These are phyloP conservation scores for Evernia prunastri DNA, from an alignment of 495 filamentous ascomycete species.

Conservation along the genomic window DNA sequence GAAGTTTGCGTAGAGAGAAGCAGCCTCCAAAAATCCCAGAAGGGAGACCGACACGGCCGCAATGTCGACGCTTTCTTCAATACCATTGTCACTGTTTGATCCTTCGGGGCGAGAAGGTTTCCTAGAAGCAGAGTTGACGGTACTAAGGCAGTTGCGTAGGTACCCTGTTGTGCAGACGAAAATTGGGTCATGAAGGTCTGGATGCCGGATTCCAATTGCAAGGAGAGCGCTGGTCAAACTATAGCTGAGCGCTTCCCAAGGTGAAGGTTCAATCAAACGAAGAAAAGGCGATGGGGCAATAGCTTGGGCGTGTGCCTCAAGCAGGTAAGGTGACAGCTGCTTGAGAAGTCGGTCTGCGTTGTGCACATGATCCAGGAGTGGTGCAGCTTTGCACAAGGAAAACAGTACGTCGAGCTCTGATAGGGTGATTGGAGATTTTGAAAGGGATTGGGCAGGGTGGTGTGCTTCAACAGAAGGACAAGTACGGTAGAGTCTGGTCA, in stretches of 20 bases:
- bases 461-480: slow-evolving; percentile 34
- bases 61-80: slow-evolving; percentile 59
- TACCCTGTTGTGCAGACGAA: slow-evolving; percentile 58
- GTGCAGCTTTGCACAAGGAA: slow-evolving; percentile 81
- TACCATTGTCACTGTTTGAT: slow-evolving; percentile 42
- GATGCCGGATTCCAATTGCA: slow-evolving; percentile 63
- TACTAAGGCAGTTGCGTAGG: slow-evolving; percentile 56
- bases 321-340: slow-evolving; percentile 74
- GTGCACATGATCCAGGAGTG: slow-evolving; percentile 56
- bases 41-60: slow-evolving; percentile 73
- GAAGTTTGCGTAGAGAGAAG: slow-evolving; percentile 65
- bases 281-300: slow-evolving; percentile 78
- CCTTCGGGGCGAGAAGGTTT: slow-evolving; percentile 39
- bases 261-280: slow-evolving; percentile 74
- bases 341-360: slow-evolving; percentile 65
- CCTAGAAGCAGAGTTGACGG: slow-evolving; percentile 38
- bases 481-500: slow-evolving; percentile 55
- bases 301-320: slow-evolving; percentile 70
- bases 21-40: slow-evolving; percentile 79
- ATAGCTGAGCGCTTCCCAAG: slow-evolving; percentile 79
- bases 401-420: slow-evolving; percentile 85
- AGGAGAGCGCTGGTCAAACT: slow-evolving; percentile 74
- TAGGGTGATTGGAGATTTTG: slow-evolving; percentile 30
- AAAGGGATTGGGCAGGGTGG: slow-evolving; percentile 28
- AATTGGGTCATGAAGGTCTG: slow-evolving; percentile 54